A percentile compares a stretch with the other conserved stretches of the same genome.
phyloP scores from a whole-genome alignment of 345 rosid genomes.

The Camelina sativa region DNA sequence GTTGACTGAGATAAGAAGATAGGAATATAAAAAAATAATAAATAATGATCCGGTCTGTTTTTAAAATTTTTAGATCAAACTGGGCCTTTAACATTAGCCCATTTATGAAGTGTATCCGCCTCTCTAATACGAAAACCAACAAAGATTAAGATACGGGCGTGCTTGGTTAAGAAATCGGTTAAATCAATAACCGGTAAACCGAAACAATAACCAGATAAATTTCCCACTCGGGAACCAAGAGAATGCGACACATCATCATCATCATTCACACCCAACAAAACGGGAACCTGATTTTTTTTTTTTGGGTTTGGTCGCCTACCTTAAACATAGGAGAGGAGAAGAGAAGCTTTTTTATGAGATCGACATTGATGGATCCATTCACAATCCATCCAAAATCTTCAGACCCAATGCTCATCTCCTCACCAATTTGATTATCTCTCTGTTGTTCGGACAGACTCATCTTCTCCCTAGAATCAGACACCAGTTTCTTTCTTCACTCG shows the following conservation, averaged over 20 bases:
- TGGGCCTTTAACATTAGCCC: too few relatives aligned
- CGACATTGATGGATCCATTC: conserved; percentile 31
- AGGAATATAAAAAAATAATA: too few relatives aligned
- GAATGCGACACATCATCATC: neutral
- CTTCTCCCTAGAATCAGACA: conserved; percentile 8
- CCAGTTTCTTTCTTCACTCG: conserved; percentile 1
- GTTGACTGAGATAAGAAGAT: too few relatives aligned
- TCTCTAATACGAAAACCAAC: too few relatives aligned
- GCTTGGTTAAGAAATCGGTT: neutral
- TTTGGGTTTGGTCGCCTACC: conserved; percentile 34
- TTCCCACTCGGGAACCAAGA: neutral
- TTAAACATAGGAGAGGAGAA: conserved; percentile 34
- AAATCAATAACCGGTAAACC: conserved; percentile 20
- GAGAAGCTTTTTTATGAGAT: conserved; percentile 2
- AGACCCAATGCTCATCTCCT: conserved; percentile 15
- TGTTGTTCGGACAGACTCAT: neutral
- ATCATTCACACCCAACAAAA: conserved; percentile 28
- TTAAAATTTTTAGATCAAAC: too few relatives aligned
- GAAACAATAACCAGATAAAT: neutral
- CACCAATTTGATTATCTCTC: neutral
- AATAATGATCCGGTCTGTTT: too few relatives aligned
- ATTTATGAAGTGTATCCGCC: too few relatives aligned
- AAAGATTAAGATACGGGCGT: too few relatives aligned
- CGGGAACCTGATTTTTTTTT: conserved; percentile 25
- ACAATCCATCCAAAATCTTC: neutral